Conservation (phyloP, 2,329 filamentous ascomycete genomes). For the Colletotrichum costaricense region DNA sequence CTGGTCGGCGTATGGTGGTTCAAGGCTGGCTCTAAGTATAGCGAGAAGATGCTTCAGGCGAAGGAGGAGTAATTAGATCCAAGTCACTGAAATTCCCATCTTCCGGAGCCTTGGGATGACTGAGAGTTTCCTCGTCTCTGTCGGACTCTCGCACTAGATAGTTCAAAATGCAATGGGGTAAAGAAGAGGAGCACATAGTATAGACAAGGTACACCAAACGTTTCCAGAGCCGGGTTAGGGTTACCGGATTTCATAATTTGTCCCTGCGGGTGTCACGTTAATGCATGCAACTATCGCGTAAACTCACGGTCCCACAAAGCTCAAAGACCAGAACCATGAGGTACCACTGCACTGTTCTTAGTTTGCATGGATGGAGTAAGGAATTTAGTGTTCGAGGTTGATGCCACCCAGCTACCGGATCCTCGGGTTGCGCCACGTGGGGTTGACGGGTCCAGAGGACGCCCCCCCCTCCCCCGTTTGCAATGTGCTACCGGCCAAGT, state of each 20-base stretch:
- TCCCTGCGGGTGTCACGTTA: neutral
- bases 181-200: neutral
- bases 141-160: neutral
- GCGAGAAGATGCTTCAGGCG: conserved; percentile 49
- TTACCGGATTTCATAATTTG: neutral
- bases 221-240: neutral
- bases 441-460: conserved; percentile 3
- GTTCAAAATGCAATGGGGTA: too few relatives aligned
- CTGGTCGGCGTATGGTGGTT: conserved; percentile 55
- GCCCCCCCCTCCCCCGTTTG: neutral
- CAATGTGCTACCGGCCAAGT: conserved; percentile 29
- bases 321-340: neutral
- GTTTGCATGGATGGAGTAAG: neutral
- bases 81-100: neutral
- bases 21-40: conserved; percentile 52
- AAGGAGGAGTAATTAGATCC: conserved; percentile 40
- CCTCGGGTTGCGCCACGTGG: conserved; percentile 19
- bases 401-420: neutral
- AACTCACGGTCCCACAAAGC: neutral
- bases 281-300: neutral
- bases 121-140: neutral
- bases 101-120: neutral
- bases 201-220: neutral
- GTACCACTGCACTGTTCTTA: neutral
- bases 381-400: neutral